phyloP scores from a whole-genome alignment of 1,284 basidiomycete species.

The Agaricales sp. region DNA sequence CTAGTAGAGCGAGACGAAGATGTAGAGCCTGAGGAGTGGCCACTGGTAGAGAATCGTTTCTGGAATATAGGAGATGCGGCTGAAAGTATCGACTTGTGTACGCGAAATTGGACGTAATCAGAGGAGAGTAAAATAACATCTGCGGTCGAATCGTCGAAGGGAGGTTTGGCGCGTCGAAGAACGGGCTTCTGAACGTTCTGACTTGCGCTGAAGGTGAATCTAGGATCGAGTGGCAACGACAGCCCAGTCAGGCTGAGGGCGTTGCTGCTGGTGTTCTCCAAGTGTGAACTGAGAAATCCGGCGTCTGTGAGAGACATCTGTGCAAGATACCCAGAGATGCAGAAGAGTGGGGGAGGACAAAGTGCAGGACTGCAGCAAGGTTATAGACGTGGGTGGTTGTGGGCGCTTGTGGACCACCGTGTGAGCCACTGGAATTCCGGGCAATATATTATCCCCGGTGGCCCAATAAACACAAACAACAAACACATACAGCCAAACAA shows the following conservation, averaged over 20 bases:
- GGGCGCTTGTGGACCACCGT: neutral
- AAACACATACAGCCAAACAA: too few species aligned
- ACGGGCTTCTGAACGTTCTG: neutral
- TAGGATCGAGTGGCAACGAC: too few species aligned
- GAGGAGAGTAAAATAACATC: neutral
- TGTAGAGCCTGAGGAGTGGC: neutral
- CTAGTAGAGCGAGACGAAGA: neutral
- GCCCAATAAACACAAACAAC: too few species aligned
- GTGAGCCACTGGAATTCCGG: too few species aligned
- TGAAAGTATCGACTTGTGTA: neutral
- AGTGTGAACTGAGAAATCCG: too few species aligned
- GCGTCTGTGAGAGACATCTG: too few species aligned
- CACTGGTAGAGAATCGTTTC: neutral
- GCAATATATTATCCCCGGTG: too few species aligned
- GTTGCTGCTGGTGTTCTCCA: too few species aligned
- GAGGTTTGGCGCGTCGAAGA: neutral
- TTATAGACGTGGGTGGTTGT: neutral
- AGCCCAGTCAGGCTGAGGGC: too few species aligned
- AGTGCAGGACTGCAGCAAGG: too few species aligned
- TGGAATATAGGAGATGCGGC: neutral
- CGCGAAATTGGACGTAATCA: neutral
- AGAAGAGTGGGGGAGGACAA: too few species aligned
- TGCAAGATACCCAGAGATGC: too few species aligned
- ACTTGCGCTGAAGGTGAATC: neutral
- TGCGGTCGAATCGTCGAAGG: neutral